Base-by-base conservation (phyloP, 1,284 basidiomycete species). In the Boletus coffeatus region DNA sequence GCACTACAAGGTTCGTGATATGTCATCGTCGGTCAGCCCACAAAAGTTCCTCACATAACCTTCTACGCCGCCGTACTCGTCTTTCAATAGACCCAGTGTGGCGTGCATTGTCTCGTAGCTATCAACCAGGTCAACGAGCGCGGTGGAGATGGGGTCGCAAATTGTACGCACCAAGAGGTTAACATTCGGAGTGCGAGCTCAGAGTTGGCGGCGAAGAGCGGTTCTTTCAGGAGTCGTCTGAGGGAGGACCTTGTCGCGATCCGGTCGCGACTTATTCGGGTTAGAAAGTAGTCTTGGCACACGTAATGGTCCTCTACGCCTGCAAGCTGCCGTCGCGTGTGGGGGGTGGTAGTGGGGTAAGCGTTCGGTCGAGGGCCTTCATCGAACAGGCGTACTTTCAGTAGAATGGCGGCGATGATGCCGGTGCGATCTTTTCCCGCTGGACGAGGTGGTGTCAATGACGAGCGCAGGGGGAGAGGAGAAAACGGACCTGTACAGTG, bases 391-490 rank as follows among this genome's bases (percentile, higher is more conserved):
- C 75, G 43, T 69, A 89, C 90, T 73, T 85, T 85, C 32, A 92
- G 76, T 11, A 92, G 68, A 48, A 92, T 79, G 3, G 89, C 89
- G 25, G 90, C 88, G 52, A 87, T 74, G n/a, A 92, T 77, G 9
- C 90, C 90, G 3, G 90, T 92, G 66, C 90, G 78, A 74, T 92
- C 90, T 73, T 92, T 92, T 9, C 90, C 90, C 59, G 83, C 83
- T 84, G n/a, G 16, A 50, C 16, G n/a, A 32, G 3, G 11, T 13
- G 16, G 5, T 36, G 55, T 73, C 18, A 62, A 41, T 29, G 55
- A 43, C 3, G 32, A 41, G 13, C 8, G 41, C 14, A 6, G 52
- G 5, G 11, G 32, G n/a, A n/a, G n/a, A 1, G 11, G 3, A 56
- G 16, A 48, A 46, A 16, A 64, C 73, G 25, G 57, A 73, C 89